Base-by-base conservation (phyloP, 2,329 filamentous ascomycete species). In the Pestalotiopsis sp. region DNA sequence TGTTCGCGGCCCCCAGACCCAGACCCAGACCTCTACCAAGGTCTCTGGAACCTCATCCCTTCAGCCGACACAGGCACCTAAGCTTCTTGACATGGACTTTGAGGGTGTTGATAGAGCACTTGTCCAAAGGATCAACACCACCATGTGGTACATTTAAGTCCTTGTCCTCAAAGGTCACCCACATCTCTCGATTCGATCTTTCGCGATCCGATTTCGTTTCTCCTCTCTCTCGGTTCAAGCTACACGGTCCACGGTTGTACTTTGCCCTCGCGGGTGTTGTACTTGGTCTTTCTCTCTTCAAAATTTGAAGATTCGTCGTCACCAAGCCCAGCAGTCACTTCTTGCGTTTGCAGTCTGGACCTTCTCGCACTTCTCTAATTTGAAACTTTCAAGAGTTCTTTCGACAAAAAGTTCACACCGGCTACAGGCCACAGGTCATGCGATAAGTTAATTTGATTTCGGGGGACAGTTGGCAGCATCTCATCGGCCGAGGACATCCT, bases 61-160 rank as follows among this genome's bases (percentile, higher is more conserved):
- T 9, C 31, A 36, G 31, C 31, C 68, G 4, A 72, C 69, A 0
- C 70, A 76, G 27, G 70, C 77, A 0, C 68, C 70, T 1, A 74
- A 74, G 0, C 73, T 84, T 7, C 36, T 82, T 12, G 70, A 73
- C 0, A 78, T 82, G 71, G 73, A 72, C 1, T 68, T 70, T 23
- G 1, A 38, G 0, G 73, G 75, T 0, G 72, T 71, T 0, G 66
- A 71, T 4, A 23, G 41, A 0, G 68, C 70, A 2, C 72, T 74
- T 25, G 67, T 74, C 12, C 45, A 71, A 0, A 76, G 76, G 65
- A 80, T 83, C 62, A 78, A 77, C 31, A 75, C 71, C 39, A 80
- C 80, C 9, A 84, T 84, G 83, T 84, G 83, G 83, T 84, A 75
- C 70, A 79, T 84, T 73, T 84, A 74, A 74, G 25, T 12, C 13